Evolutionary conservation across 2,329 filamentous ascomycete genomes (phyloP), one percentile per base, ranked within the genome.

Genomic region (Metarhizium anisopliae): DNA sequence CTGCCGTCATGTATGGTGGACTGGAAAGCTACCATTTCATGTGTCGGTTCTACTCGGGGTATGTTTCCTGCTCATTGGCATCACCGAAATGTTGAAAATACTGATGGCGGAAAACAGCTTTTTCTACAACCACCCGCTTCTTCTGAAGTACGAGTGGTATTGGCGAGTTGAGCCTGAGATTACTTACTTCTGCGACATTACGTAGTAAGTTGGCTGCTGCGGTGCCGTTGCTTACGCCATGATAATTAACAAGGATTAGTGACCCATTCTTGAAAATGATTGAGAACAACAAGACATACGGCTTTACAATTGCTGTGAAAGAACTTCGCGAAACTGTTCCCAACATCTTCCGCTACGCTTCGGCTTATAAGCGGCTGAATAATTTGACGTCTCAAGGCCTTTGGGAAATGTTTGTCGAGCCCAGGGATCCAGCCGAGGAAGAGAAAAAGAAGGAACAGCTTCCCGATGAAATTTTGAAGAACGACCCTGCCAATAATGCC

Each of bases 181-280:
- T 82, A 96, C 93, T 76, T 99, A 97, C 77, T 99, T 99, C 77
- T 99, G 94, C 73, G 94, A 99, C 70, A 97, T 99, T 63, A 99
- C 94, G 61, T 99, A 99, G 89, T 93, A 84, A 47, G 66, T 62
- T 3, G 20, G 5, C 16, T 29, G 47, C 1, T 11, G 25, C 25
- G 25, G 3, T 20, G 8, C 7, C 38, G 18, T 4, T 4, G 2
- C 18, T 45, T 18, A 11, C 6, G 11, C 20, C 42, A 29, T n/a
- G 14, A 29, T 60, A 93, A 89, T 68, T 51, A 38, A 51, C 49
- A 18, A 7, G 6, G 13, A 20, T 40, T 32, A 58, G 56, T 32
- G 94, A 99, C 70, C 94, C 94, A 1, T 99, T 99, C 77, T 79
- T 94, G 58, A 86, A 91, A 70, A 99, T 99, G 94, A 89, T 89